Evolutionary conservation across 1,139 yeast species (phyloP), one percentile per base, ranked within the genome.

Genomic region (Zygosaccharomyces sapae): DNA sequence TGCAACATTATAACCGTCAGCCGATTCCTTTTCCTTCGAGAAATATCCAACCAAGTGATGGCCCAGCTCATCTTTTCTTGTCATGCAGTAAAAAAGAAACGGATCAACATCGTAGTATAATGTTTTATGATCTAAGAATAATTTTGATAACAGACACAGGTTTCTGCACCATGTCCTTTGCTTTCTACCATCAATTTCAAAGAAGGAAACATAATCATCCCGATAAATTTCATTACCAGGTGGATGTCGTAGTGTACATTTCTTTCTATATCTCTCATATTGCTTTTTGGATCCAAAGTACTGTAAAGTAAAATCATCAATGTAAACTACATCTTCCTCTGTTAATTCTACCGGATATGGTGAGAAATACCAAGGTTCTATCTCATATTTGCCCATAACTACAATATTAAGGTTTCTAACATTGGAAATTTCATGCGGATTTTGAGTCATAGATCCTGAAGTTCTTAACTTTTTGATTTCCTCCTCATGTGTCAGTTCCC

Each of bases 331-430:
- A 61, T 90, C 97, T 54, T 84, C 95, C 57, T 90, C 97, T 0
- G 97, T 89, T 49, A 89, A 75, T 64, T 92, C 98, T 12, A 88
- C 76, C 0, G 99, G 99, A 65, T 94, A 92, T 0, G 99, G 97
- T 2, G 96, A 86, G 63, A 94, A 92, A 68, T 92, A 94, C 99
- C 99, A 92, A 1, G 99, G 98, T 64, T 92, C 99, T 43, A 94
- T 87, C 54, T 86, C 86, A 66, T 83, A 88, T 54, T 85, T 86
- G 1, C 98, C 99, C 69, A 92, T 80, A 4, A 88, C 83, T 3
- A 92, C 78, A 41, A 79, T 75, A 34, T 79, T 74, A 55, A 94
- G 74, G 63, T 92, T 92, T 58, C 97, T 77, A 39, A 92, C 97
- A 51, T 95, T 75, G 0, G 97, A 89, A 20, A 92, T 88, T 62